Evolutionary conservation across 2,329 filamentous ascomycete species (phyloP), one percentile per base, ranked within the genome.

Genomic region (Aspergillus awamori): DNA sequence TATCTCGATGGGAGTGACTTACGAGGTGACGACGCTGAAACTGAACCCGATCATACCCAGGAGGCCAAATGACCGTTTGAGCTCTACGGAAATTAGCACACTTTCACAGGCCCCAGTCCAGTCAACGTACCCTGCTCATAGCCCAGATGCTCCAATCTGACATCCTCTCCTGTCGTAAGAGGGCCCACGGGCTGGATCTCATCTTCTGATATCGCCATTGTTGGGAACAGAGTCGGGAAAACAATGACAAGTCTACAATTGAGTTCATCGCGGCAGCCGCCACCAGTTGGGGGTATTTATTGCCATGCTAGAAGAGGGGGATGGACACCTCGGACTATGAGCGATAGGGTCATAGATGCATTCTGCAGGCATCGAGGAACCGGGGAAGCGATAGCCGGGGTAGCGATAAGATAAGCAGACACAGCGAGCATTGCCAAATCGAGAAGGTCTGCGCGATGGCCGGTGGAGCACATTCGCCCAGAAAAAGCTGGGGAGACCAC

Each of bases 21-120:
- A 80, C 78, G 77, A 83, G 33, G 84, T 86, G 47, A 87, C 82
- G 49, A 87, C 83, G 59, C 79, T 82, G 71, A 87, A 87, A 49
- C 79, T 82, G 72, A 87, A 87, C 1, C 83, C 84, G 36, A 87
- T 78, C 82, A 87, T 87, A 38, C 84, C 83, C 28, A 86, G 65
- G 5, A 86, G 70, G 8, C 82, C 77, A 65, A 86, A 87, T 8
- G 79, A 82, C 8, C 84, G 82, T 69, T 84, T 85, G 65, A 87
- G 78, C 70, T 87, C 83, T 84, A 61, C 24, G 53, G 6, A 10
- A 30, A 36, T 63, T 7, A 57, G 30, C 52, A 30, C 13, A 17
- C 4, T 39, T 8, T 10, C 6, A 49, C 10, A 2, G 2, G 3
- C 13, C 13, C 48, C 26, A 30, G 15, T 56, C 1, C 20, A 20